Base-by-base conservation (phyloP, 805 yeast genomes). In the Teunomyces pallodes region DNA sequence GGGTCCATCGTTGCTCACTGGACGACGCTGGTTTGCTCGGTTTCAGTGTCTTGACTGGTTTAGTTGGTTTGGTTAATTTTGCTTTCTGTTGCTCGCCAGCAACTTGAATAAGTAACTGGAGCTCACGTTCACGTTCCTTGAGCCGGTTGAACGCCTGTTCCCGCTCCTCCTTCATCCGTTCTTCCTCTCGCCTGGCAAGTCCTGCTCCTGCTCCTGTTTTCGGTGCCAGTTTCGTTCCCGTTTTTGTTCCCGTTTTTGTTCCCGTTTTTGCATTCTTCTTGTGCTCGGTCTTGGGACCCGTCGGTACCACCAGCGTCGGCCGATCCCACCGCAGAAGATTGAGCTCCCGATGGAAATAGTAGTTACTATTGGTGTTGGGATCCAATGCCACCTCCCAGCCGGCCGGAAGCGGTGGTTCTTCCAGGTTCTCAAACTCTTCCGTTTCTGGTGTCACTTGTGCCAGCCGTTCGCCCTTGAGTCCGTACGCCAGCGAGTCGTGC, bases 381-480 rank as follows among this genome's bases (percentile, higher is more conserved):
- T 79, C 83, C 20, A 63, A 62, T 0, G 86, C 82, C 54, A 76
- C 71, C 44, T 78, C 81, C 94, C 94, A 86, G 2, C 87, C 87
- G 0, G 70, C 70, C 1, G 90, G 88, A 26, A 83, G 70, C 1
- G 10, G 70, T 0, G 10, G 24, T 2, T 57, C 61, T 4, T 64
- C 51, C 3, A 40, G 16, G 9, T 46, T 44, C 2, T 45, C 49
- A 2, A 3, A n/a, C 12, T 39, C 43, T 5, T 28, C 53, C 12
- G 16, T 33, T 13, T 32, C 54, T 12, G 40, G 30, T 20, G 45
- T 48, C 20, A 44, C 39, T 16, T 42, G 30, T 1, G 52, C 58
- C 2, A 59, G 54, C n/a, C 60, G 47, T 9, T 62, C 54, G 30
- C 55, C 54, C 51, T 69, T 59, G 9, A 60, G 43, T 14, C 52